Evolutionary conservation across 2,329 filamentous ascomycete species (phyloP).

Genomic region (Cladosporium sphaerospermum): DNA sequence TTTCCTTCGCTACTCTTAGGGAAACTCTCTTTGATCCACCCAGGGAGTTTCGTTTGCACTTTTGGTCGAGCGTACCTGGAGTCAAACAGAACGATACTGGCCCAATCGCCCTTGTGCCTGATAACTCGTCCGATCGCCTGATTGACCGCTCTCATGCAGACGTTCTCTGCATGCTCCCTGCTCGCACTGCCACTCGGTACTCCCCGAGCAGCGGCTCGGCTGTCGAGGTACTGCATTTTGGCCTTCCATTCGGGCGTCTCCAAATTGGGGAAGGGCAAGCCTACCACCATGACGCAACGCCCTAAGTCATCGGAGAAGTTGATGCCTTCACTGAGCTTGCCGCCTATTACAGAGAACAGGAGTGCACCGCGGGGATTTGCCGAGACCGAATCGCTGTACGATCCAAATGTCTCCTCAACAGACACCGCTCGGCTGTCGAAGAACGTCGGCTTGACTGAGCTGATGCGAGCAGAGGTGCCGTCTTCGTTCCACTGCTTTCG

Average conservation of each 20-base stretch:
- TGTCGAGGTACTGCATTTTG: conserved; percentile 79
- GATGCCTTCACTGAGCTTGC: conserved; percentile 94
- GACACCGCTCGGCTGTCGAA: conserved; percentile 48
- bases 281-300: conserved; percentile 83
- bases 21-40: conserved; percentile 77
- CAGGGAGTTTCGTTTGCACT: conserved; percentile 74
- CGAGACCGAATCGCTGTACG: conserved; percentile 64
- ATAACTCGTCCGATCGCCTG: conserved; percentile 94
- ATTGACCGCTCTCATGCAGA: conserved; percentile 94
- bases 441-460: conserved; percentile 43
- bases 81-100: conserved; percentile 81
- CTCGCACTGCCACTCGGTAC: conserved; percentile 46
- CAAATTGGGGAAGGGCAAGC: conserved; percentile 87
- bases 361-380: conserved; percentile 57
- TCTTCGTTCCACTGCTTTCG: conserved; percentile 35
- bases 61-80: conserved; percentile 66
- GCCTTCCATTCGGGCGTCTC: conserved; percentile 88
- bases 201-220: conserved; percentile 39
- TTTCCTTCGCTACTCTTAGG: conserved; percentile 22
- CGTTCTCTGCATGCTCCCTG: conserved; percentile 83
- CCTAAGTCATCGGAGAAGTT: conserved; percentile 93
- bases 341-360: conserved; percentile 84
- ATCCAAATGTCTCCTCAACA: conserved; percentile 63
- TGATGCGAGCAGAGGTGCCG: conserved; percentile 23
- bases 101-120: conserved; percentile 80